Conservation (phyloP, 345 rosid species). For the Dimocarpus longan region DNA sequence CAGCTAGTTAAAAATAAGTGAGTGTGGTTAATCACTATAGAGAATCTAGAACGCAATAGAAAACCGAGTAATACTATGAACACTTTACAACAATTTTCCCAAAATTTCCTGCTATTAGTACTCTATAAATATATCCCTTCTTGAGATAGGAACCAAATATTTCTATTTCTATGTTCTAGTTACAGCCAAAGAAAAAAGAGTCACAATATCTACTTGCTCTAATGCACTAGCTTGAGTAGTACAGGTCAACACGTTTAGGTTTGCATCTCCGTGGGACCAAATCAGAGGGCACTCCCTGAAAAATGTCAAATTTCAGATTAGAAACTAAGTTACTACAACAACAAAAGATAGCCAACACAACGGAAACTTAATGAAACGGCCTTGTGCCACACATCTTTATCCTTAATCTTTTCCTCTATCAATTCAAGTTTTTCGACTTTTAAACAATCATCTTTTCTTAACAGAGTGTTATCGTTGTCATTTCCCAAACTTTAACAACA, state of each 20-base stretch:
- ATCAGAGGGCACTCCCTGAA: constrained; percentile 64
- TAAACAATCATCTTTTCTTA: not conserved
- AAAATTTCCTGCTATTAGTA: too few species aligned
- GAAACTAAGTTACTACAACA: constrained; percentile 1
- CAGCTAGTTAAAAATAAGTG: constrained; percentile 42
- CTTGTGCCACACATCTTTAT: not conserved
- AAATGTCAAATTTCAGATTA: not conserved
- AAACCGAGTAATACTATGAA: not conserved
- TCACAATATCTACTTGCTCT: constrained; percentile 52
- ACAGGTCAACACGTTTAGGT: constrained; percentile 68
- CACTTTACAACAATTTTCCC: not conserved
- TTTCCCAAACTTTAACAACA: not conserved
- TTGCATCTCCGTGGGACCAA: constrained; percentile 53
- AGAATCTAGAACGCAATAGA: not conserved
- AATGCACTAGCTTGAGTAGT: constrained; percentile 85
- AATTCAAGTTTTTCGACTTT: not conserved
- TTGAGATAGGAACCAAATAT: not conserved
- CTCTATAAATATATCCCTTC: not conserved
- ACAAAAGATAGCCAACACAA: not conserved
- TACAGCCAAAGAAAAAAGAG: not conserved
- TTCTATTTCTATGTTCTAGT: not conserved
- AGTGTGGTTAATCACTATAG: not conserved
- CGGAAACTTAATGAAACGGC: not conserved
- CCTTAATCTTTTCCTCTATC: not conserved
- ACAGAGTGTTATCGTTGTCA: too few species aligned